A percentile compares a stretch with the other conserved stretches of the same genome.
These are phyloP conservation scores for Tausonia pullulans DNA, from an alignment of 1,284 basidiomycete genomes.

Conservation along the genomic window DNA sequence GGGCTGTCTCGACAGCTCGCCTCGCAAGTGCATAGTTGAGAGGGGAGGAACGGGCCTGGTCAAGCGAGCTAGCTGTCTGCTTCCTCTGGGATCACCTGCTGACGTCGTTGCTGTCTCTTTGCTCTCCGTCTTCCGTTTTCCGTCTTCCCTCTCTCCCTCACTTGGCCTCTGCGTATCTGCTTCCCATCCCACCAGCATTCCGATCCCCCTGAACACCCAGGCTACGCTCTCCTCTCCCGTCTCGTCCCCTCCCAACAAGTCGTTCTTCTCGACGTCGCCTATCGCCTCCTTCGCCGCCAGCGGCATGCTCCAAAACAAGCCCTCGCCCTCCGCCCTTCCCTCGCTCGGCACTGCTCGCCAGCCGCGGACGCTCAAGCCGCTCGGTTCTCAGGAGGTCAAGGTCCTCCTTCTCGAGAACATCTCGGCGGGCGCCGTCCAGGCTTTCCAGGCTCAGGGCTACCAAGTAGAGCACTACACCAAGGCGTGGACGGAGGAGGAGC, in stretches of 20 bases:
- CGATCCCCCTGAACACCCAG: neutral
- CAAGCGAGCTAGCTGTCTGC: too few relatives aligned
- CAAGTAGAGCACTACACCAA: conserved; percentile 83
- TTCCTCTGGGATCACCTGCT: too few relatives aligned
- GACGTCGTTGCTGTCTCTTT: too few relatives aligned
- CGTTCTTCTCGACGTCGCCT: conserved; percentile 3
- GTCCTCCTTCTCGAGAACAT: conserved; percentile 92
- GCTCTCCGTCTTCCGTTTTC: neutral
- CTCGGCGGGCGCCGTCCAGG: conserved; percentile 74
- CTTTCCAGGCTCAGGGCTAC: conserved; percentile 77
- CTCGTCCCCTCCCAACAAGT: neutral
- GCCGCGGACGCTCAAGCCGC: conserved; percentile 13
- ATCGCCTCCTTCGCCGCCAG: neutral
- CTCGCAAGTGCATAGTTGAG: too few relatives aligned
- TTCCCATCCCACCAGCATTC: conserved; percentile 1
- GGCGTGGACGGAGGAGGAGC: conserved; percentile 84
- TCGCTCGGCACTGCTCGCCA: neutral
- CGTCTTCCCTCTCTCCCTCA: neutral
- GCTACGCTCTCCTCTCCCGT: neutral
- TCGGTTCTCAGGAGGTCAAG: conserved; percentile 39
- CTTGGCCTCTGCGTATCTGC: neutral
- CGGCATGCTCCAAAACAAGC: neutral
- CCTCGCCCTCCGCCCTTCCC: neutral
- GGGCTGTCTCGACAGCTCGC: too few relatives aligned
- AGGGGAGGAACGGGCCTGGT: too few relatives aligned